Percentiles rank a stretch among this genome's conserved stretches.
These are phyloP conservation scores for Lipomyces spencermartinsiae DNA, from an alignment of 805 yeast species.

Conservation along the genomic window DNA sequence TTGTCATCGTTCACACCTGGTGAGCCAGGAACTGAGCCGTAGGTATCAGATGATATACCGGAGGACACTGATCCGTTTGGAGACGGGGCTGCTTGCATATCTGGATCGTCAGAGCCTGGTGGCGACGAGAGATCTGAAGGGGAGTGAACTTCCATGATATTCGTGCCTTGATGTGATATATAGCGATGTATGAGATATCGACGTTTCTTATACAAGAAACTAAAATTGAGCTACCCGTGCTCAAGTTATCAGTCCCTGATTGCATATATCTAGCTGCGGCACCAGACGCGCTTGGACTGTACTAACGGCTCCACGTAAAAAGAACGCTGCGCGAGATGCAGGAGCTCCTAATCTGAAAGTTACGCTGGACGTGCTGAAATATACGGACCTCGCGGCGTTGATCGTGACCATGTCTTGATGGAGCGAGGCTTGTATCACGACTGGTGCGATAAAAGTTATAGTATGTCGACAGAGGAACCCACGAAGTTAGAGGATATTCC, in stretches of 20 bases:
- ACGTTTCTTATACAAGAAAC: background rate
- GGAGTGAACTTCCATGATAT: slow-evolving; percentile 9
- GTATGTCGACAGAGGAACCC: background rate
- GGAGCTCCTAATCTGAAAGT: background rate
- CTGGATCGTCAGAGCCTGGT: slow-evolving; percentile 19
- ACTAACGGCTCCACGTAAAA: background rate
- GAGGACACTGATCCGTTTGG: slow-evolving; percentile 25
- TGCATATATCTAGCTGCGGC: background rate
- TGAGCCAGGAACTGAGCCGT: slow-evolving; percentile 39
- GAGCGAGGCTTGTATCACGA: background rate
- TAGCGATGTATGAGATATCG: background rate
- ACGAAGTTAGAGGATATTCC: background rate
- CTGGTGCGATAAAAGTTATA: no score
- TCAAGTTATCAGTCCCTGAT: background rate
- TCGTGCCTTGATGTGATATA: background rate
- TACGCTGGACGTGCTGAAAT: slow-evolving; percentile 7
- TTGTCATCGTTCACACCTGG: slow-evolving; percentile 40
- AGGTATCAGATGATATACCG: slow-evolving; percentile 33
- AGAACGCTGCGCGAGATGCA: background rate
- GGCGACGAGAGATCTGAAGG: slow-evolving; percentile 30
- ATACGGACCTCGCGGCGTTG: slow-evolving; percentile 10
- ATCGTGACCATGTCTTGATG: background rate
- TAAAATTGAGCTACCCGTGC: background rate
- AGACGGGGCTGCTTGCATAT: slow-evolving; percentile 16
- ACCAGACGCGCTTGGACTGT: background rate